These are phyloP conservation scores for Ceratocystis alfenasii DNA, from an alignment of 2,329 filamentous ascomycete genomes.

Conservation along the genomic window DNA sequence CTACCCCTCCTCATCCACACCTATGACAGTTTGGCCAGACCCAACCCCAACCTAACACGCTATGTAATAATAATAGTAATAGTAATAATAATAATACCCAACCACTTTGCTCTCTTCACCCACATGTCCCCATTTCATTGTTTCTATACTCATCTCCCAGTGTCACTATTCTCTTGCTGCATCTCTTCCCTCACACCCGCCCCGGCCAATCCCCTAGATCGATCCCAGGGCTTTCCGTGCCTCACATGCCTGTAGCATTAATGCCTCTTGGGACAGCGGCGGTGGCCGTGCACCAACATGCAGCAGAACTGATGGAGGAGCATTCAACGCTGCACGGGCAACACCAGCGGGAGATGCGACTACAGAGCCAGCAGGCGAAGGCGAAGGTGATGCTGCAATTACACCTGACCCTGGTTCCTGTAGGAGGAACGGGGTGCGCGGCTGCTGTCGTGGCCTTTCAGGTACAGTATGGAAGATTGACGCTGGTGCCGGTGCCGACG, in stretches of 20 bases:
- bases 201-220: constrained; percentile 11
- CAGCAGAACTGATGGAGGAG: neutral
- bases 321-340: neutral
- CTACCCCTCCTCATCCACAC: neutral
- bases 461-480: neutral
- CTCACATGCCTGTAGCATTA: constrained; percentile 10
- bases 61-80: neutral
- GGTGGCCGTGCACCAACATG: constrained; percentile 8
- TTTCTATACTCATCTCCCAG: neutral
- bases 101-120: neutral
- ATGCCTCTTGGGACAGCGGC: constrained; percentile 13
- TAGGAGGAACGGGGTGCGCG: constrained; percentile 3
- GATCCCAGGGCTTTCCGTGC: constrained; percentile 11
- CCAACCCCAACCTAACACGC: neutral
- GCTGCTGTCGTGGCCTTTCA: constrained; percentile 13
- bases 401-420: neutral
- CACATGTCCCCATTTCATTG: too few relatives aligned
- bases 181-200: neutral
- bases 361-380: neutral
- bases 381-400: neutral
- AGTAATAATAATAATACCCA: neutral
- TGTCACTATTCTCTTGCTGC: neutral
- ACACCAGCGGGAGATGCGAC: neutral
- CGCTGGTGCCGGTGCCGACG: neutral
- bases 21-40: neutral